Base-by-base conservation (phyloP, 495 filamentous ascomycete species). In the Daldinia grandis region DNA sequence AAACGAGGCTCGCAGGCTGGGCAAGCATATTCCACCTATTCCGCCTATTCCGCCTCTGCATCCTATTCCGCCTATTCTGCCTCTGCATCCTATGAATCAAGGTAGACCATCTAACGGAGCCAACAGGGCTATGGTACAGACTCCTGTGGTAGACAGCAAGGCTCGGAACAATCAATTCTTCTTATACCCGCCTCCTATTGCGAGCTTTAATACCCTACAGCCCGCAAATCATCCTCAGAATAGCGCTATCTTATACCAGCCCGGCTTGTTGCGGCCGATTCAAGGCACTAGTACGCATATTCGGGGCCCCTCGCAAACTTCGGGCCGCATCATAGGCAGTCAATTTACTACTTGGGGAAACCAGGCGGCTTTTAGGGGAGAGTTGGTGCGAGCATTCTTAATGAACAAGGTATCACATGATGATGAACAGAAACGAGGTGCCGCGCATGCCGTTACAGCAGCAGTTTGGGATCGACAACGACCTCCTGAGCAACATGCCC, bases 1-100 rank as follows among this genome's bases (percentile, higher is more conserved):
- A 25, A 73, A 75, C 30, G 62, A 73, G 58, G 64, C 61, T 31
- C 73, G 73, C n/a, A 66, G 75, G 38, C 42, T 21, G n/a, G 72
- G 66, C 4, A 38, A 54, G 19, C 33, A 10, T 35, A 35, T 12
- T 35, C 10, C 9, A 9, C 33, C 33, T 35, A 35, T 12, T 35
- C 10, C 9, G 19, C 2, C 35, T 15, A 38, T 12, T 38, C 35
- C 35, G 10, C 1, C 35, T 38, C 12, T 14, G 35, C 15, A 38
- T 38, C 4, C 35, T 38, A 14, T 2, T n/a, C n/a, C n/a, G n/a
- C n/a, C n/a, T n/a, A n/a, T n/a, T n/a, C n/a, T n/a, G n/a, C n/a
- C n/a, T n/a, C n/a, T n/a, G n/a, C n/a, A n/a, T 44, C 8, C 40
- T 17, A 19, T 10, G 17, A 47, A 47, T 5, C 42, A 12, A 21